Conservation (phyloP, 306 rosid species). For the Nissolia schottii region DNA sequence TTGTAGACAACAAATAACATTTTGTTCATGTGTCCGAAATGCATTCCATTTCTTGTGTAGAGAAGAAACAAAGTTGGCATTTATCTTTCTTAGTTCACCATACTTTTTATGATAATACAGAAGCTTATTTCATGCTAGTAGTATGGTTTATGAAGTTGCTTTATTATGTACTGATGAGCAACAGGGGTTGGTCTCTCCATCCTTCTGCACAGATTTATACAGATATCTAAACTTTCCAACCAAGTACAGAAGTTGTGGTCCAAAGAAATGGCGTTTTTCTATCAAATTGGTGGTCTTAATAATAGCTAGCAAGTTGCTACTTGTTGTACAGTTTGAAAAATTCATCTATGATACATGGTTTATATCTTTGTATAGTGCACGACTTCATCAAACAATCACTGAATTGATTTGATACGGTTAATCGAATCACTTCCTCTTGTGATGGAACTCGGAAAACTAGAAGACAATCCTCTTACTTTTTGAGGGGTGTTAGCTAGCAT, state of each 20-base stretch:
- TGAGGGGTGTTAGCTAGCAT: background rate
- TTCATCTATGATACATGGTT: background rate
- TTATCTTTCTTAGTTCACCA: background rate
- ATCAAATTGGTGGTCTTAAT: background rate
- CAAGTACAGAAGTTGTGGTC: background rate
- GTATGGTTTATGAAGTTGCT: background rate
- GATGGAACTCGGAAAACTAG: background rate
- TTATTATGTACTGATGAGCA: conserved; percentile 8
- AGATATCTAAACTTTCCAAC: background rate
- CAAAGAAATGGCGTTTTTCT: background rate
- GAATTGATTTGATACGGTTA: background rate
- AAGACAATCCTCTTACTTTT: background rate
- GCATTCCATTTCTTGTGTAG: background rate
- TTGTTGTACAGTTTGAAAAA: conserved; percentile 11
- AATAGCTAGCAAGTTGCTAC: background rate
- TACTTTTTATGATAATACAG: background rate
- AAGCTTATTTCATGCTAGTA: background rate
- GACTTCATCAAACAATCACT: background rate
- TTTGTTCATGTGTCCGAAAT: background rate
- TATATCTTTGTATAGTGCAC: background rate
- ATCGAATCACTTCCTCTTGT: background rate
- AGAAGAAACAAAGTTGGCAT: background rate
- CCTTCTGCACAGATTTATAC: background rate
- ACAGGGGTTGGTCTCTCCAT: background rate
- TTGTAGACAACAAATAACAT: background rate